A percentile compares a stretch with the other conserved stretches of the same genome.
Evolutionary conservation across 2,329 filamentous ascomycete species (phyloP).

Genomic region (Calonectria leucothoes): DNA sequence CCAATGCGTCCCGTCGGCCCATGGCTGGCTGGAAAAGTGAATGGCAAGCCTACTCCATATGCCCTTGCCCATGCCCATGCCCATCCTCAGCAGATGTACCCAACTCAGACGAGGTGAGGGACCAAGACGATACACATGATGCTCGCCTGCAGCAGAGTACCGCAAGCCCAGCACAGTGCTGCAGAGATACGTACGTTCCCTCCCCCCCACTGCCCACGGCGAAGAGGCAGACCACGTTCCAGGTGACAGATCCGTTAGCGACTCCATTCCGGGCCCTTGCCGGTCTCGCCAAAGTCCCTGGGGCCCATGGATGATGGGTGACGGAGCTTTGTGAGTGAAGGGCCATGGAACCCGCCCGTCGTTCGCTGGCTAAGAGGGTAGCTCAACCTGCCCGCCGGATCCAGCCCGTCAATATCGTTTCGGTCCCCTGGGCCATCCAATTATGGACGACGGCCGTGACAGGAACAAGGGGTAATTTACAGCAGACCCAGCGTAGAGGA

Average conservation of each 20-base stretch:
- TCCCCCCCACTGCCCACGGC: constrained; percentile 11
- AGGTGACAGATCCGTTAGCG: constrained; percentile 42
- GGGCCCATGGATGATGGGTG: constrained; percentile 33
- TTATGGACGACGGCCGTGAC: constrained; percentile 31
- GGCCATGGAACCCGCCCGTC: constrained; percentile 15
- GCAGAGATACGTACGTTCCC: constrained; percentile 3
- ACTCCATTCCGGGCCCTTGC: constrained; percentile 40
- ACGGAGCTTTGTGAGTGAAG: constrained; percentile 1
- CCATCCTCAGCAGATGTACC: background rate
- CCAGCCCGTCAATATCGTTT: constrained; percentile 41
- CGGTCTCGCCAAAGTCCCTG: constrained; percentile 34
- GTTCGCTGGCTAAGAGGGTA: constrained; percentile 41
- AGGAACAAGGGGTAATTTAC: constrained; percentile 29
- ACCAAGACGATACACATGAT: constrained; percentile 7
- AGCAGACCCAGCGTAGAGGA: constrained; percentile 19
- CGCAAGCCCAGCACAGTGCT: background rate
- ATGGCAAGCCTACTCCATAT: background rate
- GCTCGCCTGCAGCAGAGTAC: constrained; percentile 9
- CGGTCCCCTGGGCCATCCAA: constrained; percentile 39
- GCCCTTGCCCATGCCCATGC: background rate
- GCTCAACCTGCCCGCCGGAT: constrained; percentile 45
- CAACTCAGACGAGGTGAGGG: constrained; percentile 2
- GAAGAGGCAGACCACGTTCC: constrained; percentile 28
- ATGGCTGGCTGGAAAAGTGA: background rate
- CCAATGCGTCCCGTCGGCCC: constrained; percentile 16